phyloP scores from a whole-genome alignment of 768 basidiomycete species.

The Mycena metata region DNA sequence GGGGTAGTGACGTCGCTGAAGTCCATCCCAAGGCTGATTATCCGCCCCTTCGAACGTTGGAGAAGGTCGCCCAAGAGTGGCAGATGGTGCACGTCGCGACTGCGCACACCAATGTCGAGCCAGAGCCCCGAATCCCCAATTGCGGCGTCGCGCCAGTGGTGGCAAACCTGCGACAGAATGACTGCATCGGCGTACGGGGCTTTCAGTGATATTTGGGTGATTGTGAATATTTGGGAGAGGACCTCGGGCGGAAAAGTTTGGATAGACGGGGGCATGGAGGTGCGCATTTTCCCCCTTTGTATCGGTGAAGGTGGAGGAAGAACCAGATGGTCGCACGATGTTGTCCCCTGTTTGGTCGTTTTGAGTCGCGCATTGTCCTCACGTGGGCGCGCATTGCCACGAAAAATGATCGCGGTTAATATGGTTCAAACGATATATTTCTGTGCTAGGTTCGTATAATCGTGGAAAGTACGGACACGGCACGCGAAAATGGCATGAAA shows the following conservation, averaged over 20 bases:
- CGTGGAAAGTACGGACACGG: background rate
- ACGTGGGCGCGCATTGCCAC: conserved; percentile 3
- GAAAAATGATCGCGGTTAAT: no score
- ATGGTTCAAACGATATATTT: no score
- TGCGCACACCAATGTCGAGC: background rate
- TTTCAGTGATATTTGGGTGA: background rate
- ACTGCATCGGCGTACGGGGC: background rate
- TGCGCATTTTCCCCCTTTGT: no score
- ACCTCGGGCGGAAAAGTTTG: conserved; percentile 24
- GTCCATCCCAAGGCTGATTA: conserved; percentile 10
- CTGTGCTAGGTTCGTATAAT: no score
- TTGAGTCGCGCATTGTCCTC: conserved; percentile 1
- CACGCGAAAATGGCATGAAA: conserved; percentile 8
- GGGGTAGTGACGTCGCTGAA: background rate
- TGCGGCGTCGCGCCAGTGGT: conserved; percentile 9
- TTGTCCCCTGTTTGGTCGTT: background rate
- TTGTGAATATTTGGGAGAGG: conserved; percentile 17
- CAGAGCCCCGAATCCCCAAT: background rate
- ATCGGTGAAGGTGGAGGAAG: background rate
- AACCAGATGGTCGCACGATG: background rate
- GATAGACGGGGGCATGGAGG: conserved; percentile 2
- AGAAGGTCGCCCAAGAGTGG: background rate
- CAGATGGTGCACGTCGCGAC: background rate
- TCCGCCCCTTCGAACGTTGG: conserved; percentile 13
- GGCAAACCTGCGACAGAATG: conserved; percentile 25